phyloP scores from a whole-genome alignment of 2,329 filamentous ascomycete genomes.

The Claviceps purpurea region DNA sequence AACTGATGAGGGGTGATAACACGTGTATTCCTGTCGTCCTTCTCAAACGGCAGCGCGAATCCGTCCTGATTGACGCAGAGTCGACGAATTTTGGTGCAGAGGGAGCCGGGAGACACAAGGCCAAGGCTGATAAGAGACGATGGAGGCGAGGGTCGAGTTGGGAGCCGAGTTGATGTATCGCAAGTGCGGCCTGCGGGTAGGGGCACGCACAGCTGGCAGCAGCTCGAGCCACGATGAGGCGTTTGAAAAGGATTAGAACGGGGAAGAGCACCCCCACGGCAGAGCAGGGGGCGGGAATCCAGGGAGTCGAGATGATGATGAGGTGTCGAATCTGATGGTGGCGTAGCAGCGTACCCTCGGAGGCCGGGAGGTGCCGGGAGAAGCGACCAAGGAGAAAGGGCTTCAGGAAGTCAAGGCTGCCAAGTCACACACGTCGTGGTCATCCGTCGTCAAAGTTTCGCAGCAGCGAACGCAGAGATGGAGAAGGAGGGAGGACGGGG shows the following conservation, averaged over 20 bases:
- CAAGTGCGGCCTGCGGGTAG: background rate
- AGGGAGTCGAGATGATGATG: background rate
- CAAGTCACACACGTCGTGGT: slow-evolving; percentile 6
- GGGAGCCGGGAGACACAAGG: background rate
- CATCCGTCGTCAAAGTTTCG: background rate
- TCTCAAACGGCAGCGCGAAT: background rate
- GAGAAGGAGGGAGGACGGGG: slow-evolving; percentile 6
- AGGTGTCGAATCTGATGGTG: slow-evolving; percentile 4
- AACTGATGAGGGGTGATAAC: background rate
- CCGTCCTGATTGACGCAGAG: background rate
- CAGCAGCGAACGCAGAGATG: slow-evolving; percentile 4
- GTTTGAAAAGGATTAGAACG: background rate
- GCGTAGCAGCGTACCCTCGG: slow-evolving; percentile 8
- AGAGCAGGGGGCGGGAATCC: background rate
- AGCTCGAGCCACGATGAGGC: background rate
- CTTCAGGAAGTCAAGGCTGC: slow-evolving; percentile 5
- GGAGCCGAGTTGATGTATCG: background rate
- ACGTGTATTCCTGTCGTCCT: background rate
- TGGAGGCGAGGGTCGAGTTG: background rate
- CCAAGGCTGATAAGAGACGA: background rate
- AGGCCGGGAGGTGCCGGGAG: slow-evolving; percentile 6
- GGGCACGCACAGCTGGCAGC: background rate
- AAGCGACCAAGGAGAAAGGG: slow-evolving; percentile 2
- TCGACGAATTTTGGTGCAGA: background rate
- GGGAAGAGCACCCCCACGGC: background rate